Percentiles rank a stretch among this genome's conserved stretches.
Evolutionary conservation across 2,329 filamentous ascomycete genomes (phyloP).

Genomic region (Incumbomyces lentus): DNA sequence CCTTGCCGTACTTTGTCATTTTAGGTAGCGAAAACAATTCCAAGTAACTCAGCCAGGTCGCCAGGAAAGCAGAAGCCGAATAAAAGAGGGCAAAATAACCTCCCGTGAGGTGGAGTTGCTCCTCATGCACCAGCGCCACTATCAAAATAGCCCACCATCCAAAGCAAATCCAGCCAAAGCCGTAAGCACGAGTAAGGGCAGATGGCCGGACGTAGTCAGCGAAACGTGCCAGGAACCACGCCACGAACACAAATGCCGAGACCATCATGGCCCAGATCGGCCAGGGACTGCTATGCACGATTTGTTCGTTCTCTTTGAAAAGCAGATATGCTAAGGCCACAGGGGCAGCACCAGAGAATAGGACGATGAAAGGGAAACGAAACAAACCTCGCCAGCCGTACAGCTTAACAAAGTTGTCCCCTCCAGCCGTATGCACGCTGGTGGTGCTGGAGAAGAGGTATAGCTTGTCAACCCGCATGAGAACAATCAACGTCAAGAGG

Average conservation of each 20-base stretch:
- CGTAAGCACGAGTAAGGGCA: constrained; percentile 72
- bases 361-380: constrained; percentile 67
- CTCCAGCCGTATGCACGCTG: constrained; percentile 49
- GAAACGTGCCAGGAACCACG: constrained; percentile 73
- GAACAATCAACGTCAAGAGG: constrained; percentile 55
- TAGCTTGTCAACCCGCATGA: constrained; percentile 67
- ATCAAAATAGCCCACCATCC: constrained; percentile 65
- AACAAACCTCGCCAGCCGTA: constrained; percentile 74
- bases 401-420: constrained; percentile 51
- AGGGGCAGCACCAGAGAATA: constrained; percentile 56
- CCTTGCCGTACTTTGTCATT: constrained; percentile 59
- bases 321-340: constrained; percentile 65
- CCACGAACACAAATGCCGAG: constrained; percentile 65
- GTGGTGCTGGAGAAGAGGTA: constrained; percentile 69
- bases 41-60: constrained; percentile 62
- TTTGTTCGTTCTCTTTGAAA: constrained; percentile 74
- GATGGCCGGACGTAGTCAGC: constrained; percentile 73
- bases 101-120: constrained; percentile 60
- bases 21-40: constrained; percentile 69
- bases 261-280: constrained; percentile 82
- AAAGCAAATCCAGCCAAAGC: constrained; percentile 72
- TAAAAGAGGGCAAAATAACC: constrained; percentile 77
- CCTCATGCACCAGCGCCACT: constrained; percentile 61
- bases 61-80: constrained; percentile 63
- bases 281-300: constrained; percentile 83